Conservation (phyloP, 2,329 filamentous ascomycete species). For the Curvularia spicifera region DNA sequence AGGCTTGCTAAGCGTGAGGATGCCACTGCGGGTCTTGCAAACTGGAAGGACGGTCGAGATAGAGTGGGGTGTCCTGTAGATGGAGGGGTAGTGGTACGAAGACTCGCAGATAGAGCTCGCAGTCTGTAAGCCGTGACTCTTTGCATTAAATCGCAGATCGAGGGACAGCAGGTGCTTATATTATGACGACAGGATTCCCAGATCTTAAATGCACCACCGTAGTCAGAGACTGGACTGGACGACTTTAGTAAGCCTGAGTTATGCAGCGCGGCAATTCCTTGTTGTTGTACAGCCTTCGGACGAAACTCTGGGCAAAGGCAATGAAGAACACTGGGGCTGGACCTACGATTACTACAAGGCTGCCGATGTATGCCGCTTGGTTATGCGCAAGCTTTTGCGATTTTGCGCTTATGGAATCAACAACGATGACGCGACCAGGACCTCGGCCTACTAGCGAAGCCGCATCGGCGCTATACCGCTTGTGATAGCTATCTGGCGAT, state of each 20-base stretch:
- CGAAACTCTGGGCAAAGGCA: constrained; percentile 13
- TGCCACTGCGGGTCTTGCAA: constrained; percentile 50
- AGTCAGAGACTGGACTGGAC: constrained; percentile 21
- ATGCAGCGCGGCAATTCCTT: constrained; percentile 8
- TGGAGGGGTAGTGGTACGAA: constrained; percentile 34
- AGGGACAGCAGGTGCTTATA: constrained; percentile 35
- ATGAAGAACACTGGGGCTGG: constrained; percentile 6
- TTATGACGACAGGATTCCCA: constrained; percentile 40
- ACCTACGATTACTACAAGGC: background rate
- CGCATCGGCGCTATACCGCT: constrained; percentile 26
- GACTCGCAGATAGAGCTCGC: constrained; percentile 41
- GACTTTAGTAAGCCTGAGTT: constrained; percentile 43
- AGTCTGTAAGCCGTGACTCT: constrained; percentile 41
- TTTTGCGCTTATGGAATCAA: constrained; percentile 31
- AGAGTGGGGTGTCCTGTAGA: constrained; percentile 34
- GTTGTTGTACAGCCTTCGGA: constrained; percentile 10
- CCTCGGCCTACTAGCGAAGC: constrained; percentile 15
- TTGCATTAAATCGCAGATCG: constrained; percentile 42
- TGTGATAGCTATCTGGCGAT: constrained; percentile 23
- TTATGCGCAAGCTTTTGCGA: constrained; percentile 21
- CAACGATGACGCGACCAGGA: constrained; percentile 18
- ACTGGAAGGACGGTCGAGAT: constrained; percentile 39
- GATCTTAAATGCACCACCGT: constrained; percentile 14
- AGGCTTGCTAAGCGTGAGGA: constrained; percentile 53
- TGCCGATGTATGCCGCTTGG: constrained; percentile 13